Evolutionary conservation across 148 eudicot genomes (phyloP).

Genomic region (Camellia granthamiana): DNA sequence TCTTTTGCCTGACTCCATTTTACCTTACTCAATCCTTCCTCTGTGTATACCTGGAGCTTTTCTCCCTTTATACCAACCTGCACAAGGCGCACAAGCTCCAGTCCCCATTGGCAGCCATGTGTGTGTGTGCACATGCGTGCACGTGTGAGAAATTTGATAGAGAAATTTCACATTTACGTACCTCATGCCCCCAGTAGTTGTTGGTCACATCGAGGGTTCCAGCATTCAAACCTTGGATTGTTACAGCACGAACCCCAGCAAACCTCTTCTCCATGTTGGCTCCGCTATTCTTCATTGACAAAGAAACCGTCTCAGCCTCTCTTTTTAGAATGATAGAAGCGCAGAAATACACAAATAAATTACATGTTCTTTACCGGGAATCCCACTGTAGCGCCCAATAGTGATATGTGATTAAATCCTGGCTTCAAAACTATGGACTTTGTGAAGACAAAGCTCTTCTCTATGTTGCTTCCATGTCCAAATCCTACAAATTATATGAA

Average conservation of each 20-base stretch:
- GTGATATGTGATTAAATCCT: slow-evolving; percentile 35
- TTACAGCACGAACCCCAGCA: slow-evolving; percentile 51
- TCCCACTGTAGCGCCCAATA: slow-evolving; percentile 42
- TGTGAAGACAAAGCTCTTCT: slow-evolving; percentile 36
- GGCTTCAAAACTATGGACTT: slow-evolving; percentile 36
- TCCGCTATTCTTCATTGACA: slow-evolving; percentile 65
- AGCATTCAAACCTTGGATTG: slow-evolving; percentile 61
- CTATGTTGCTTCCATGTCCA: slow-evolving; percentile 47
- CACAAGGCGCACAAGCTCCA: background rate
- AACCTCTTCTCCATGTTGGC: slow-evolving; percentile 78
- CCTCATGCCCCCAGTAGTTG: slow-evolving; percentile 73
- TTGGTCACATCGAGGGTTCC: slow-evolving; percentile 73
- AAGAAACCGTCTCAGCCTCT: background rate
- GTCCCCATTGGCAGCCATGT: background rate
- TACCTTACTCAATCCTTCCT: slow-evolving; percentile 55
- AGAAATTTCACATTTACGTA: slow-evolving; percentile 30
- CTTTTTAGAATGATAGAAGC: background rate
- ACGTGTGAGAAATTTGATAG: background rate
- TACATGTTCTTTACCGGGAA: slow-evolving; percentile 38
- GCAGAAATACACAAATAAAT: background rate
- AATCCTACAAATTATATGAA: slow-evolving; percentile 25
- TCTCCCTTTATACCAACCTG: slow-evolving; percentile 72
- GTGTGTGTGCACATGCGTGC: background rate
- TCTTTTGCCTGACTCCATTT: slow-evolving; percentile 44
- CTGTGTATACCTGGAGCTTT: slow-evolving; percentile 40